Conservation (phyloP, 2,329 filamentous ascomycete genomes). For the Aquanectria penicillioides region DNA sequence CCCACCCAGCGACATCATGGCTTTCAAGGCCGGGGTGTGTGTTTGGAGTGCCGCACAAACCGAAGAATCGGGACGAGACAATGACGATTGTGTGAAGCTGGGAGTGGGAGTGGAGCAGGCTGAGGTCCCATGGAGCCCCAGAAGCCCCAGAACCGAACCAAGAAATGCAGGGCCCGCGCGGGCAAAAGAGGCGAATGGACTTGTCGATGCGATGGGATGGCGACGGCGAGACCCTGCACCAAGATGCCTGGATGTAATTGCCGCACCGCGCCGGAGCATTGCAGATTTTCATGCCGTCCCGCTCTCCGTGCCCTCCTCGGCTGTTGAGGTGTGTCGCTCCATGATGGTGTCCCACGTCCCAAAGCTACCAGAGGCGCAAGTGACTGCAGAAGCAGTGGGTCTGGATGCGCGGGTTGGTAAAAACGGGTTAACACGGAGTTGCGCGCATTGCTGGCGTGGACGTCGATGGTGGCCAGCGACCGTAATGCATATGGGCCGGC, state of each 20-base stretch:
- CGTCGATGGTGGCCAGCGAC: slow-evolving; percentile 21
- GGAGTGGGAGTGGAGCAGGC: background rate
- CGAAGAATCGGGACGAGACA: background rate
- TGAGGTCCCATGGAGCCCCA: background rate
- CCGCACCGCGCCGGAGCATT: slow-evolving; percentile 27
- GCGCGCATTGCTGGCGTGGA: slow-evolving; percentile 19
- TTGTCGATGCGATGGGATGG: slow-evolving; percentile 11
- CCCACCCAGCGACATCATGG: too few species aligned
- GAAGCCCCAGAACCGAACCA: background rate
- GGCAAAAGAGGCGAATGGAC: background rate
- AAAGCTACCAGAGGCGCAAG: background rate
- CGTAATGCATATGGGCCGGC: slow-evolving; percentile 15
- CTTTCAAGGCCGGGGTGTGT: background rate
- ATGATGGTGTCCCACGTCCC: slow-evolving; percentile 14
- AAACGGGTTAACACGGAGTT: slow-evolving; percentile 35
- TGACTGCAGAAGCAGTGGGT: slow-evolving; percentile 35
- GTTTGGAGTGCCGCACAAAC: slow-evolving; percentile 1
- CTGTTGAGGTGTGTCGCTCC: slow-evolving; percentile 1
- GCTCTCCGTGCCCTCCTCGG: background rate
- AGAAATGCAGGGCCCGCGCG: slow-evolving; percentile 8
- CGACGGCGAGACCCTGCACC: slow-evolving; percentile 21
- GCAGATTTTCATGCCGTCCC: slow-evolving; percentile 2
- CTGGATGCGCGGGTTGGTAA: slow-evolving; percentile 24
- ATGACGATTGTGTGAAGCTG: too few species aligned
- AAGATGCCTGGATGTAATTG: slow-evolving; percentile 30